phyloP scores from a whole-genome alignment of 2,329 filamentous ascomycete species.

The Cladophialophora yegresii region DNA sequence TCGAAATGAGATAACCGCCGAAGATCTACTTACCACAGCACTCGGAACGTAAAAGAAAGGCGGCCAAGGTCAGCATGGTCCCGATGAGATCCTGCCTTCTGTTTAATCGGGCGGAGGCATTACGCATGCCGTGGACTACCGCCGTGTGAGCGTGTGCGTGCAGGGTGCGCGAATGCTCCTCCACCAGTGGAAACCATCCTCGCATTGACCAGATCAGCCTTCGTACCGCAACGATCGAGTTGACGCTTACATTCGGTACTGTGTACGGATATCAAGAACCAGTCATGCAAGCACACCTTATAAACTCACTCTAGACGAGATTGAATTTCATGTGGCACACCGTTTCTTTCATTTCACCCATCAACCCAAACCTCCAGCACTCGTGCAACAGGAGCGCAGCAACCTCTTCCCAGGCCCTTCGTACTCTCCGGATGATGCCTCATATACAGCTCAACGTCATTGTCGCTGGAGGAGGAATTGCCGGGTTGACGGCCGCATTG shows the following conservation, averaged over 20 bases:
- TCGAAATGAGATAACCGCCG: not conserved
- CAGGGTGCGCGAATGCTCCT: not conserved
- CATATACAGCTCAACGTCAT: conserved; percentile 6
- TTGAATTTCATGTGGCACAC: not conserved
- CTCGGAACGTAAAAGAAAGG: not conserved
- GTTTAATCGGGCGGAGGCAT: not conserved
- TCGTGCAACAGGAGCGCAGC: not conserved
- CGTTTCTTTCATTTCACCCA: not conserved
- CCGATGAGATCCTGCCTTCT: not conserved
- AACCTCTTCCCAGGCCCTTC: not conserved
- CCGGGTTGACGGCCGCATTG: conserved; percentile 45
- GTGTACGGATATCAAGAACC: not conserved
- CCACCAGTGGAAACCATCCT: not conserved
- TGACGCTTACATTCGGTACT: not conserved
- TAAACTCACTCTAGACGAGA: not conserved
- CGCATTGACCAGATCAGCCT: not conserved
- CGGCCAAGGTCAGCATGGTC: not conserved
- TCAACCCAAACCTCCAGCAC: not conserved
- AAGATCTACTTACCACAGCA: not conserved
- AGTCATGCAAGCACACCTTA: not conserved
- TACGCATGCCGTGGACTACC: not conserved
- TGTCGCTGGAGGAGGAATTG: conserved; percentile 42
- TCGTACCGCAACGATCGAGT: not conserved
- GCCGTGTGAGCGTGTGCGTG: not conserved
- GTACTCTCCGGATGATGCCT: not conserved